Conservation (phyloP, 139 green algal species). For the Asterochloris erici region DNA sequence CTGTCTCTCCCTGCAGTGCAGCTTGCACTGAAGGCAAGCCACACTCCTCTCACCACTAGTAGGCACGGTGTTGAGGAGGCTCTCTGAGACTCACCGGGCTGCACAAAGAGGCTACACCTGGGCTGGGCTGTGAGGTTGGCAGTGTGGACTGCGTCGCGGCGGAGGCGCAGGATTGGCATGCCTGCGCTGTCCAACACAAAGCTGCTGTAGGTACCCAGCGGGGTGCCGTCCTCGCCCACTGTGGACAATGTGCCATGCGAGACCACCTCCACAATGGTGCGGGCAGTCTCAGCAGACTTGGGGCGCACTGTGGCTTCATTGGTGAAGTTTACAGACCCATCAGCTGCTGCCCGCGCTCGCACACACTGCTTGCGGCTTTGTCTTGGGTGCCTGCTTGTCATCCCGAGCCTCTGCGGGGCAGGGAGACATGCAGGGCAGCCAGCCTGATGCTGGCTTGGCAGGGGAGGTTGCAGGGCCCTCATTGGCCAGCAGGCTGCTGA, state of each 20-base stretch:
- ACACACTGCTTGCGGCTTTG: too few relatives aligned
- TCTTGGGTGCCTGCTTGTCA: too few relatives aligned
- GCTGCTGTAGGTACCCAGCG: conserved; percentile 74
- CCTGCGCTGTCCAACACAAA: conserved; percentile 74
- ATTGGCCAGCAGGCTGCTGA: too few relatives aligned
- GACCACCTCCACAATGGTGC: conserved; percentile 70
- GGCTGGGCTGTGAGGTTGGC: conserved; percentile 58
- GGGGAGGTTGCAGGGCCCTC: too few relatives aligned
- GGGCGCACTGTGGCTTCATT: background rate
- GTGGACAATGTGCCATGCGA: conserved; percentile 75
- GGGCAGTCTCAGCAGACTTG: conserved; percentile 57
- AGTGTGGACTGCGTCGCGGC: conserved; percentile 62
- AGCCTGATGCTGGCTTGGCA: too few relatives aligned
- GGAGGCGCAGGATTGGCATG: conserved; percentile 64
- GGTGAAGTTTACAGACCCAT: too few relatives aligned
- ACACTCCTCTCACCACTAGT: too few relatives aligned
- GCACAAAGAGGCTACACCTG: conserved; percentile 76
- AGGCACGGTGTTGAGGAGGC: background rate
- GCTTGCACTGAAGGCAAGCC: too few relatives aligned
- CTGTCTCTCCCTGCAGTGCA: too few relatives aligned
- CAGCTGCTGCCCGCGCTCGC: too few relatives aligned
- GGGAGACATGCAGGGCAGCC: too few relatives aligned
- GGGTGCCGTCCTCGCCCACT: conserved; percentile 44
- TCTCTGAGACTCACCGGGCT: conserved; percentile 36
- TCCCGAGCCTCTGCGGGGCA: too few relatives aligned